Evolutionary conservation across 2,329 filamentous ascomycete species (phyloP).

Genomic region (Paraconiothyrium sp.): DNA sequence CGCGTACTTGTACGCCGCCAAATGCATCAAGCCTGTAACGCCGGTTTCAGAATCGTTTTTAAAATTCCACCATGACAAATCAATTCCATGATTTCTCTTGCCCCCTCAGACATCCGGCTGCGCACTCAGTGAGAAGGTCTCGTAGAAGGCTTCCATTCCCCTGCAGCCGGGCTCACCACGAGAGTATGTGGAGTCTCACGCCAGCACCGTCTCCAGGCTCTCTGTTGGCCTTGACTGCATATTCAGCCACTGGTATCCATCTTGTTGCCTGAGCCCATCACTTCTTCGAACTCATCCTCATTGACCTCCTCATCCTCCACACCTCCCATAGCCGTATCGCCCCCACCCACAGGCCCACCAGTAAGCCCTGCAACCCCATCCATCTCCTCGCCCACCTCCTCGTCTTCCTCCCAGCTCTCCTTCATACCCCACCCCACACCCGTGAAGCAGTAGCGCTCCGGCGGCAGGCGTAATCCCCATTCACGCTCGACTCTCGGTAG

Average conservation of each 20-base stretch:
- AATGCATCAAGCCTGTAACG: slow-evolving; percentile 16
- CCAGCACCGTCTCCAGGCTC: neutral
- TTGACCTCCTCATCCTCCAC: slow-evolving; percentile 51
- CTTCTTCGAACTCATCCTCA: slow-evolving; percentile 57
- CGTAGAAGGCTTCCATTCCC: neutral
- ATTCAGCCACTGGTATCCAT: slow-evolving; percentile 48
- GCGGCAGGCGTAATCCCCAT: slow-evolving; percentile 67
- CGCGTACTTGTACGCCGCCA: slow-evolving; percentile 11
- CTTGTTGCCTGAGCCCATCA: slow-evolving; percentile 44
- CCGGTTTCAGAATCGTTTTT: neutral
- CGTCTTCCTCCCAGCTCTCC: slow-evolving; percentile 72
- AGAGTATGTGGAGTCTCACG: neutral
- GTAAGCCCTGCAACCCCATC: slow-evolving; percentile 47
- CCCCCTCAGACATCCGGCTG: neutral
- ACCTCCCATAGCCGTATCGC: slow-evolving; percentile 42
- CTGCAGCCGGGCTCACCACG: neutral
- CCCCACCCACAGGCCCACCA: slow-evolving; percentile 42
- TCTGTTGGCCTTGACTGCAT: neutral
- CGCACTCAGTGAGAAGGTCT: neutral
- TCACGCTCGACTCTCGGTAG: slow-evolving; percentile 60
- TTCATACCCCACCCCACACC: slow-evolving; percentile 45
- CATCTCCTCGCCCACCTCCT: slow-evolving; percentile 76
- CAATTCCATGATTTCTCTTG: neutral
- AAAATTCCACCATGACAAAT: neutral
- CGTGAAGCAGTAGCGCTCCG: slow-evolving; percentile 64